Conservation (phyloP, 2,329 filamentous ascomycete genomes). For the Talaromyces marneffei region DNA sequence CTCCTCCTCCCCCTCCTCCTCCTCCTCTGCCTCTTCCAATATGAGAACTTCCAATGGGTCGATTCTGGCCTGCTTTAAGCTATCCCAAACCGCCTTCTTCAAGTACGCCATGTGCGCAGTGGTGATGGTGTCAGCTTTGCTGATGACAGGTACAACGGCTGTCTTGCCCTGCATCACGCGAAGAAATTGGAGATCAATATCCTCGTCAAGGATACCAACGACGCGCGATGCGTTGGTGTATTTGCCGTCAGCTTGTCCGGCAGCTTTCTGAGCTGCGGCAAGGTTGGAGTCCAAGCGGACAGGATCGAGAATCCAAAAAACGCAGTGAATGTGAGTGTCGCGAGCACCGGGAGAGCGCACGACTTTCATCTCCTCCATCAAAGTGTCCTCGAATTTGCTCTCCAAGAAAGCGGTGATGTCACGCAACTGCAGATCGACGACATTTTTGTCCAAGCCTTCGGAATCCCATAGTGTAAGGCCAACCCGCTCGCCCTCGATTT, state of each 20-base stretch:
- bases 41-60: conserved; percentile 84
- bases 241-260: conserved; percentile 51
- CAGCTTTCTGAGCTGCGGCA: conserved; percentile 55
- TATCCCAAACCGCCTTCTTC: conserved; percentile 85
- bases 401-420: conserved; percentile 90
- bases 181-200: conserved; percentile 84
- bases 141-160: conserved; percentile 88
- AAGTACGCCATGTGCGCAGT: conserved; percentile 86
- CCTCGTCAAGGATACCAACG: conserved; percentile 72
- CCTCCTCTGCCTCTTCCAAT: conserved; percentile 69
- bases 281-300: conserved; percentile 78
- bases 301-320: conserved; percentile 87
- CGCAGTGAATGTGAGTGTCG: conserved; percentile 96
- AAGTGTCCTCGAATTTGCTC: conserved; percentile 97
- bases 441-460: conserved; percentile 85
- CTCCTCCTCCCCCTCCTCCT: conserved; percentile 64
- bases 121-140: conserved; percentile 96
- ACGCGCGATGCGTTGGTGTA: conserved; percentile 33
- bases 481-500: conserved; percentile 85
- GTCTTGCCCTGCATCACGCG: conserved; percentile 87
- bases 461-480: conserved; percentile 97
- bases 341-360: conserved; percentile 84
- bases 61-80: conserved; percentile 75
- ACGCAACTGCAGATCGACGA: conserved; percentile 88
- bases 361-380: conserved; percentile 96